Evolutionary conservation across 208 protist species (phyloP).

Genomic region (Trypanosoma grayi): DNA sequence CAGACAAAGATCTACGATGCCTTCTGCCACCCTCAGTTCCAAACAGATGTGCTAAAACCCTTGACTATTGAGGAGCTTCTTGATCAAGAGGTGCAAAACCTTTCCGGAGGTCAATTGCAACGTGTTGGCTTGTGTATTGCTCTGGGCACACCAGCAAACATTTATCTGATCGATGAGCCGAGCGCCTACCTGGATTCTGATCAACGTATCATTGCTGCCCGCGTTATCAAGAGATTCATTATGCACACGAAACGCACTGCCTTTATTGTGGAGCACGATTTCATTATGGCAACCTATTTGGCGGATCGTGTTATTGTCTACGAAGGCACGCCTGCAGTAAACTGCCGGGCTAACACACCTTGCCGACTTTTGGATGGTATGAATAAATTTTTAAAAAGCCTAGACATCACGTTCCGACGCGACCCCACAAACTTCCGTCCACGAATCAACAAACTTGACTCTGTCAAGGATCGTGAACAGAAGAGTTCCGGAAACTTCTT

Average conservation of each 20-base stretch:
- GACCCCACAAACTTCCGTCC: conserved; percentile 99
- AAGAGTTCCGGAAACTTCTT: conserved; percentile 98
- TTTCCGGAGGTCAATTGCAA: conserved; percentile 99
- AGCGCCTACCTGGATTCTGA: conserved; percentile 99
- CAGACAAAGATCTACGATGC: conserved; percentile 97
- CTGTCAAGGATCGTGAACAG: conserved; percentile 98
- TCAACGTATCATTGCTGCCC: conserved; percentile 98
- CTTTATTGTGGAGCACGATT: conserved; percentile 99
- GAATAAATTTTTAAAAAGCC: conserved; percentile 98
- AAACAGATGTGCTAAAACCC: conserved; percentile 98
- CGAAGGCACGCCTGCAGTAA: conserved; percentile 95
- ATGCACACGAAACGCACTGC: conserved; percentile 99
- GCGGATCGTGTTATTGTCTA: conserved; percentile 99
- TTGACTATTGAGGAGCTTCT: conserved; percentile 98
- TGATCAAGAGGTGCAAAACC: conserved; percentile 96
- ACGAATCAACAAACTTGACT: conserved; percentile 99
- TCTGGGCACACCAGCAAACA: conserved; percentile 98
- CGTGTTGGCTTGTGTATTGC: conserved; percentile 98
- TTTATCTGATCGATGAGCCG: conserved; percentile 99
- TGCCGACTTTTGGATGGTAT: conserved; percentile 88
- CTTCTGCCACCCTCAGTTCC: conserved; percentile 98
- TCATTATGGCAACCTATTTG: conserved; percentile 99
- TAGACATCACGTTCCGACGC: conserved; percentile 99
- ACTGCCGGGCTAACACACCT: conserved; percentile 93
- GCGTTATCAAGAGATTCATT: conserved; percentile 99